These are phyloP conservation scores for Phytophthora niederhauseri DNA, from an alignment of 352 stramenopile genomes.

Conservation along the genomic window DNA sequence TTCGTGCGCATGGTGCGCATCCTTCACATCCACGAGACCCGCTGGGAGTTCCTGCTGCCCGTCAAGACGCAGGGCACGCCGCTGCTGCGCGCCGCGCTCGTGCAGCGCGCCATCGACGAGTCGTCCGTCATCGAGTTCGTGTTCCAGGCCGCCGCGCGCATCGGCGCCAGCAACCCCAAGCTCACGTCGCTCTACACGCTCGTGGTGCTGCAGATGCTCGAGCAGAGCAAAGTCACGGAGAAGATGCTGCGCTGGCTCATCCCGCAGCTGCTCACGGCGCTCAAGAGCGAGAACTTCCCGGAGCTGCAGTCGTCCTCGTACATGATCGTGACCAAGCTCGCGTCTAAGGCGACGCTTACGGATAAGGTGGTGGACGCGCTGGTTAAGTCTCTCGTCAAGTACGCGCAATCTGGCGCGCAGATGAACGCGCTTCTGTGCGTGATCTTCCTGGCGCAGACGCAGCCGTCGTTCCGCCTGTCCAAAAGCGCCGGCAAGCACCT, in stretches of 20 bases:
- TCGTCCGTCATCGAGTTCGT: slow-evolving; percentile 80
- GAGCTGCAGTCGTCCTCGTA: slow-evolving; percentile 85
- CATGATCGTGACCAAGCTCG: slow-evolving; percentile 87
- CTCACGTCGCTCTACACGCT: slow-evolving; percentile 89
- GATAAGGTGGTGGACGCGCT: slow-evolving; percentile 76
- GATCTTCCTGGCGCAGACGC: slow-evolving; percentile 76
- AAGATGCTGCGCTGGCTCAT: slow-evolving; percentile 80
- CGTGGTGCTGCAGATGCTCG: slow-evolving; percentile 82
- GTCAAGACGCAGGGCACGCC: slow-evolving; percentile 77
- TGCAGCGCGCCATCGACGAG: slow-evolving; percentile 78
- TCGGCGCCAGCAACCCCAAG: slow-evolving; percentile 73
- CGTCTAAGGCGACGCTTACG: slow-evolving; percentile 78
- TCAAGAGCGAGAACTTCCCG: slow-evolving; percentile 69
- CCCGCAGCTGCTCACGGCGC: slow-evolving; percentile 70
- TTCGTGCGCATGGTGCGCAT: slow-evolving; percentile 88
- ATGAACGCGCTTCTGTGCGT: slow-evolving; percentile 80
- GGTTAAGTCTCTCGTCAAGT: slow-evolving; percentile 80
- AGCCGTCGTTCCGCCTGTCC: slow-evolving; percentile 69
- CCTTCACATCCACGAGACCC: slow-evolving; percentile 77
- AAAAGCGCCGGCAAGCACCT: slow-evolving; percentile 67
- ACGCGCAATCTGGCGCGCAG: slow-evolving; percentile 65
- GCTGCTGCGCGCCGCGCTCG: slow-evolving; percentile 68
- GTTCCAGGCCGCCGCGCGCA: slow-evolving; percentile 62
- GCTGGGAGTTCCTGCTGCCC: slow-evolving; percentile 84
- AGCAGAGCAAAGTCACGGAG: slow-evolving; percentile 67